A percentile compares a stretch with the other conserved stretches of the same genome.
Conservation (phyloP, 192 early-diverging fungal genomes). For the Coemansia sp. region DNA sequence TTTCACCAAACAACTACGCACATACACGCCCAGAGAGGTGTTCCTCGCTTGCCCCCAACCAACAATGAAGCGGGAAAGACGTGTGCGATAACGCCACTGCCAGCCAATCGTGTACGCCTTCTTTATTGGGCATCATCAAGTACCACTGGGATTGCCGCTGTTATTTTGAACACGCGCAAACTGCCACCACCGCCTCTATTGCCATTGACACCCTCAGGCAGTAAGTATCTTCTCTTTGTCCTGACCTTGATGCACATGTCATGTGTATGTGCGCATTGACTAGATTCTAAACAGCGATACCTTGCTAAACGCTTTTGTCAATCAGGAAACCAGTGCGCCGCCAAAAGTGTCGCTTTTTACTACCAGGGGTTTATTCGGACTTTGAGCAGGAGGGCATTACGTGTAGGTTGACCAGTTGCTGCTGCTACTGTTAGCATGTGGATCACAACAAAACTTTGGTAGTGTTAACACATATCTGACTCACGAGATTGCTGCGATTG, state of each 20-base stretch:
- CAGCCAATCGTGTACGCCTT: slow-evolving; percentile 19
- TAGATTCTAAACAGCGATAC: neutral
- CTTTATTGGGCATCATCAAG: neutral
- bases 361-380: neutral
- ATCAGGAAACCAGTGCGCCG: neutral
- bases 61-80: slow-evolving; percentile 1
- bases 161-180: neutral
- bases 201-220: neutral
- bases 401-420: slow-evolving; percentile 1
- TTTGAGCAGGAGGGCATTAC: neutral
- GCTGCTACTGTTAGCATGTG: neutral
- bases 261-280: neutral
- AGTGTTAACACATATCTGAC: slow-evolving; percentile 4
- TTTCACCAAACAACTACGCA: neutral
- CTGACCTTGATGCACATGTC: neutral
- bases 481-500: neutral
- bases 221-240: neutral
- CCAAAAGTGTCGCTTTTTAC: neutral
- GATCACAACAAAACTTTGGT: neutral
- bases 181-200: neutral
- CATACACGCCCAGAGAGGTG: neutral
- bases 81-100: slow-evolving; percentile 21
- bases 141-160: slow-evolving; percentile 7
- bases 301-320: neutral
- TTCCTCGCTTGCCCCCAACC: slow-evolving; percentile 6